Evolutionary conservation across 2,329 filamentous ascomycete genomes (phyloP).

Genomic region (Phyllosticta capitalensis): DNA sequence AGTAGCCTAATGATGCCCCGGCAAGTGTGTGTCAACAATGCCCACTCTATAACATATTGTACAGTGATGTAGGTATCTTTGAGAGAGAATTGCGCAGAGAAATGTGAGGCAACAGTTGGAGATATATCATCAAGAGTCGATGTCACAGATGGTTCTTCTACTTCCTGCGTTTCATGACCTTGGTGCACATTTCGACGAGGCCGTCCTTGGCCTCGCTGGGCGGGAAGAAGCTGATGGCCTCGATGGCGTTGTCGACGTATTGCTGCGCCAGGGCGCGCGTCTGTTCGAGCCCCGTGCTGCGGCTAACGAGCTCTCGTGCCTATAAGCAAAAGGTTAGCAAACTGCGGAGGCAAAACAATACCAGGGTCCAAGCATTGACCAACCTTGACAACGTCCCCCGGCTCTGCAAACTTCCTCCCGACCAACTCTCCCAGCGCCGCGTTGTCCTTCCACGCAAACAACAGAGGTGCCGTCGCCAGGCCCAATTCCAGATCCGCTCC

Average conservation of each 20-base stretch:
- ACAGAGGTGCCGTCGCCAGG: slow-evolving; percentile 80
- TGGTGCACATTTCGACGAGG: slow-evolving; percentile 85
- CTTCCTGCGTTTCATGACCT: slow-evolving; percentile 82
- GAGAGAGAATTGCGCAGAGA: no score
- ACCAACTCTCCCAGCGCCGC: slow-evolving; percentile 78
- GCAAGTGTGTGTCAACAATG: no score
- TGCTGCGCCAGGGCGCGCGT: slow-evolving; percentile 84
- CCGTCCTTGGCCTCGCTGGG: slow-evolving; percentile 92
- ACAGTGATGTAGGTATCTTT: no score
- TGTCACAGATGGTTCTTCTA: slow-evolving; percentile 32
- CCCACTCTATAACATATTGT: no score
- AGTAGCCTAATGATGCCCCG: no score
- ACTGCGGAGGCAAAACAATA: neutral
- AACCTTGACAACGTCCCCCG: slow-evolving; percentile 80
- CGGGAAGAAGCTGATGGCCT: slow-evolving; percentile 75
- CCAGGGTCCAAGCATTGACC: slow-evolving; percentile 28
- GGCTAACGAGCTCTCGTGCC: slow-evolving; percentile 77
- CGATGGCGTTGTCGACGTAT: slow-evolving; percentile 79
- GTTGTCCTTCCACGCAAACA: slow-evolving; percentile 92
- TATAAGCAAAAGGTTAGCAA: slow-evolving; percentile 28
- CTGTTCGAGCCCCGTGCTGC: slow-evolving; percentile 82
- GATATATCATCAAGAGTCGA: neutral
- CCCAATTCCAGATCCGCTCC: slow-evolving; percentile 90
- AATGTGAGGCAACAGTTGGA: no score
- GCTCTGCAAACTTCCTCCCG: slow-evolving; percentile 74